Percentiles rank a stretch among this genome's conserved stretches.
Conservation (phyloP, 2,329 filamentous ascomycete genomes). For the Malbranchea zuffiana region DNA sequence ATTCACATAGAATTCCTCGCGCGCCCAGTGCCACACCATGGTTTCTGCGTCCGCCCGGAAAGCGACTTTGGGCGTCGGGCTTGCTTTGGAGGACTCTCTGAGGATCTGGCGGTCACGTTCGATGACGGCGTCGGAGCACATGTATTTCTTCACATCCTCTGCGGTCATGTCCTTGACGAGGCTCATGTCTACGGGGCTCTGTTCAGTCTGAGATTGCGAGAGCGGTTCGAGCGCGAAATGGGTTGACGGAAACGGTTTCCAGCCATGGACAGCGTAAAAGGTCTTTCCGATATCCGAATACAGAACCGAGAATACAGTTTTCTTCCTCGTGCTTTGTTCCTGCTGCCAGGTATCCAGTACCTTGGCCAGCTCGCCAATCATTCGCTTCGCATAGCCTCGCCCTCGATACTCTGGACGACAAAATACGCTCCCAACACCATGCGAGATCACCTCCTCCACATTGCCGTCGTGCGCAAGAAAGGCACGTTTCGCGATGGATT, state of each 20-base stretch:
- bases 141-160: conserved; percentile 24
- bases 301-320: conserved; percentile 60
- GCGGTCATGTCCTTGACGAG: conserved; percentile 24
- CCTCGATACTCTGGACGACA: conserved; percentile 56
- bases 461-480: conserved; percentile 40
- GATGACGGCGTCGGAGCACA: conserved; percentile 55
- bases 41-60: conserved; percentile 57
- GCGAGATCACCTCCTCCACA: conserved; percentile 47
- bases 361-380: conserved; percentile 57
- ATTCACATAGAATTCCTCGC: conserved; percentile 66
- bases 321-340: conserved; percentile 29
- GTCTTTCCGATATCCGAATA: conserved; percentile 78
- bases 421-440: conserved; percentile 75
- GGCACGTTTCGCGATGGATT: conserved; percentile 39
- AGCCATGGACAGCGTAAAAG: conserved; percentile 70
- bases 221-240: conserved; percentile 55
- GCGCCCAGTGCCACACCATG: conserved; percentile 65
- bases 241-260: conserved; percentile 61
- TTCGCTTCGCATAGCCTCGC: conserved; percentile 64
- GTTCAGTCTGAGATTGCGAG: conserved; percentile 17
- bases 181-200: conserved; percentile 19
- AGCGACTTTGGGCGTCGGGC: conserved; percentile 47
- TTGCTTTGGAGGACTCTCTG: conserved; percentile 34
- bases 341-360: conserved; percentile 44
- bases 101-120: conserved; percentile 54